Evolutionary conservation across 2,329 filamentous ascomycete genomes (phyloP).

Genomic region (Colletotrichum lentis): DNA sequence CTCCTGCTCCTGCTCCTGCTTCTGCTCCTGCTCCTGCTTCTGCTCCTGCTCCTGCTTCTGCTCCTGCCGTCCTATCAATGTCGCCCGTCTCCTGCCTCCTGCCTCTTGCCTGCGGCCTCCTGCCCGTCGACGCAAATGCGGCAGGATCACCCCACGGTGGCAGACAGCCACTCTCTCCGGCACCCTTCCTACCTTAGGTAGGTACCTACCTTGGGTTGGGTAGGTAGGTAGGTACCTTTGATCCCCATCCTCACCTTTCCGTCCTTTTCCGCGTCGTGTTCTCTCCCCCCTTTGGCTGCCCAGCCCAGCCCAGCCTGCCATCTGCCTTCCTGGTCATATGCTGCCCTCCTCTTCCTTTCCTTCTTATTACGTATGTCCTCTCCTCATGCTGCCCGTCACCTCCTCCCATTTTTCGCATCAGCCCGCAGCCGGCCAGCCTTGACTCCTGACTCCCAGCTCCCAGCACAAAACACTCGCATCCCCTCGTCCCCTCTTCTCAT

Average conservation of each 20-base stretch:
- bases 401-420: neutral
- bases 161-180: conserved; percentile 2
- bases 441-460: too few species aligned
- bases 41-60: too few species aligned
- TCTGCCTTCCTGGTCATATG: neutral
- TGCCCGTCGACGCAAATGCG: conserved; percentile 12
- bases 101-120: neutral
- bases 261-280: neutral
- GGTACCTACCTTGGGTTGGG: too few species aligned
- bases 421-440: too few species aligned
- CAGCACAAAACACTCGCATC: conserved; percentile 17
- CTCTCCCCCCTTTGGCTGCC: neutral
- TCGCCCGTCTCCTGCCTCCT: too few species aligned
- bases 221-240: too few species aligned
- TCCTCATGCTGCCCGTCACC: neutral
- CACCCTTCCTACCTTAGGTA: neutral
- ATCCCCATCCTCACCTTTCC: neutral
- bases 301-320: neutral
- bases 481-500: neutral
- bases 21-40: too few species aligned
- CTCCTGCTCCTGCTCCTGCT: too few species aligned
- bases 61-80: too few species aligned
- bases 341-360: neutral
- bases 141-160: conserved; percentile 31
- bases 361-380: too few species aligned